These are phyloP conservation scores for Saposhnikovia divaricata DNA, from an alignment of 129 eudicot species.

Conservation along the genomic window DNA sequence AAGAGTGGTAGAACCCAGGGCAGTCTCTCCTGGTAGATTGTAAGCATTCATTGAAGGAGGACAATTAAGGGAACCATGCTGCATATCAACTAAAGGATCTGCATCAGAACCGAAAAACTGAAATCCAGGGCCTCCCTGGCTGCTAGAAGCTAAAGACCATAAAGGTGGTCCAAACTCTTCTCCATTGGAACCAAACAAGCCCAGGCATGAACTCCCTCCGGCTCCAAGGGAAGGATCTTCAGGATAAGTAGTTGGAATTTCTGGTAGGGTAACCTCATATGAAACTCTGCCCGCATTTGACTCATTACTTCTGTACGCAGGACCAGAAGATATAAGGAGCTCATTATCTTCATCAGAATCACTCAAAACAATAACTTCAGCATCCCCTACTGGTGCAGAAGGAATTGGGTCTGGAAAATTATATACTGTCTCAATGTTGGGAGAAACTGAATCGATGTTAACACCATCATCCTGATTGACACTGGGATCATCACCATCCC, in stretches of 20 bases:
- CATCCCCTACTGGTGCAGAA: conserved; percentile 32
- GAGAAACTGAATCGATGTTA: conserved; percentile 55
- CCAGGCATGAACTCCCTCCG: conserved; percentile 45
- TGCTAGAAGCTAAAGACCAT: conserved; percentile 64
- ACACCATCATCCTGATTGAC: conserved; percentile 67
- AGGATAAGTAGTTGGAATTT: conserved; percentile 38
- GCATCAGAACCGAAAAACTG: conserved; percentile 66
- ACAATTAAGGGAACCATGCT: conserved; percentile 30
- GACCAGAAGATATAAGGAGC: conserved; percentile 34
- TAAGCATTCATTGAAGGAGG: conserved; percentile 43
- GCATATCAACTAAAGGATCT: conserved; percentile 43
- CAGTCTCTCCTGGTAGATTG: conserved; percentile 40
- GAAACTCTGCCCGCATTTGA: conserved; percentile 19
- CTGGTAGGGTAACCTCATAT: conserved; percentile 35
- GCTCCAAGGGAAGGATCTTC: conserved; percentile 40
- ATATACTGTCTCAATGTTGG: conserved; percentile 35
- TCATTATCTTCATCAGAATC: conserved; percentile 88
- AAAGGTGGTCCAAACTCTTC: conserved; percentile 57
- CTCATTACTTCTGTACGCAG: conserved; percentile 17
- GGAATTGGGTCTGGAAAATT: conserved; percentile 29
- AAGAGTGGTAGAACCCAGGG: conserved; percentile 44
- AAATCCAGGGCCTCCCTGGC: conserved; percentile 55
- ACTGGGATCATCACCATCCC: conserved; percentile 79
- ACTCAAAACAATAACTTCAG: conserved; percentile 65
- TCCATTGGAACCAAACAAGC: conserved; percentile 41